Conservation (phyloP, 305 asterid species). For the Rubia tinctorum region DNA sequence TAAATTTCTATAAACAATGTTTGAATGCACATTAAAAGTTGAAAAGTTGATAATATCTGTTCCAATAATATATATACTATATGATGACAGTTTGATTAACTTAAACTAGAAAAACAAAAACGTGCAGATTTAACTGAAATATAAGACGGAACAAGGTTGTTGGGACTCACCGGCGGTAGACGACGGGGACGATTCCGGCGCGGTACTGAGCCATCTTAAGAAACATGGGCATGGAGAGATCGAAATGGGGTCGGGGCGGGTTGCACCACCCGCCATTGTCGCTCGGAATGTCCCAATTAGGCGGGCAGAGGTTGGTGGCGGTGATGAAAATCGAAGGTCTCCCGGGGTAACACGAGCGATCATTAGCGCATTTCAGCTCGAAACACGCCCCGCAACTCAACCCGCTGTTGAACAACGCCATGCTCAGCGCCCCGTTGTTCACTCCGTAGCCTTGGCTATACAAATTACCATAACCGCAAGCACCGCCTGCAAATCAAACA, state of each 20-base stretch:
- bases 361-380: constrained; percentile 54
- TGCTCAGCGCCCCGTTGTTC: constrained; percentile 65
- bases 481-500: constrained; percentile 52
- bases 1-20: no score
- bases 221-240: constrained; percentile 82
- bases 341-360: constrained; percentile 66
- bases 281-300: constrained; percentile 56
- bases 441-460: constrained; percentile 79
- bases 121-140: no score
- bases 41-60: no score
- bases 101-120: no score
- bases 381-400: constrained; percentile 76
- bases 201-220: constrained; percentile 70
- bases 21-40: no score
- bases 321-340: constrained; percentile 65
- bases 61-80: no score
- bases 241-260: constrained; percentile 83
- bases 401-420: constrained; percentile 71
- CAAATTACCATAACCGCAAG: constrained; percentile 72
- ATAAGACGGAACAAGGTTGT: no score
- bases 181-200: constrained; percentile 81
- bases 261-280: constrained; percentile 92
- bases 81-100: no score
- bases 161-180: constrained; percentile 50
- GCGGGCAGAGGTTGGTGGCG: constrained; percentile 84